Evolutionary conservation across 768 basidiomycete genomes (phyloP), one percentile per base, ranked within the genome.

Genomic region (Xerocomus spinulosus): DNA sequence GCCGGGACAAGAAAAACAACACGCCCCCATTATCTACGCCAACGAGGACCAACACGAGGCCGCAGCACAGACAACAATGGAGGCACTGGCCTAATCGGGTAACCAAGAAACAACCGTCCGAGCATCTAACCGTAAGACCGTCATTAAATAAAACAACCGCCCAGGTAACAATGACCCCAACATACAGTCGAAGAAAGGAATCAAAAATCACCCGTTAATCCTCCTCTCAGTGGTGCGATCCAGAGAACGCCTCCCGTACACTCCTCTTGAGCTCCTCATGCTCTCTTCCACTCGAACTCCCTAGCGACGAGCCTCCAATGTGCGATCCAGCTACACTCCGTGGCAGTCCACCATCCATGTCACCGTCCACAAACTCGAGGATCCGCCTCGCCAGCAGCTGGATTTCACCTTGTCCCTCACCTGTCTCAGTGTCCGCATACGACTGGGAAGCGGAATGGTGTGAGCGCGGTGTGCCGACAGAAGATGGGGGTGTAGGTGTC

Each of bases 331-430:
- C 69, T 21, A 78, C 74, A 58, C 84, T 86, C 35, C 78, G 79
- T 6, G 82, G 77, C 44, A 79, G 69, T 30, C 76, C 66, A 8
- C 73, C 77, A 25, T 87, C 86, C 1, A 73, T 60, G 40, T 87
- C 87, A 23, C 80, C 80, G 34, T 95, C 91, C 15, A 92, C 83
- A 57, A 92, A 81, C 57, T 94, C 92, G 45, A 94, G 69, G 43
- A 96, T 96, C 53, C 91, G 80, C 37, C 85, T 75, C 8, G 87
- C 84, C 36, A 98, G 79, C 23, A 85, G 72, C 52, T 90, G 85
- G 54, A 98, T 97, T 71, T 97, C 95, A 30, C 87, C 84, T 55
- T 89, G 87, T 8, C 93, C 93, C 49, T 93, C 90, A 3, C 83
- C 89, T 3, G 83, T 81, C 34, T 90, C 87, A 14, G 88, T 90